Evolutionary conservation across 2,329 filamentous ascomycete species (phyloP).

Genomic region (Botrytis galanthina): DNA sequence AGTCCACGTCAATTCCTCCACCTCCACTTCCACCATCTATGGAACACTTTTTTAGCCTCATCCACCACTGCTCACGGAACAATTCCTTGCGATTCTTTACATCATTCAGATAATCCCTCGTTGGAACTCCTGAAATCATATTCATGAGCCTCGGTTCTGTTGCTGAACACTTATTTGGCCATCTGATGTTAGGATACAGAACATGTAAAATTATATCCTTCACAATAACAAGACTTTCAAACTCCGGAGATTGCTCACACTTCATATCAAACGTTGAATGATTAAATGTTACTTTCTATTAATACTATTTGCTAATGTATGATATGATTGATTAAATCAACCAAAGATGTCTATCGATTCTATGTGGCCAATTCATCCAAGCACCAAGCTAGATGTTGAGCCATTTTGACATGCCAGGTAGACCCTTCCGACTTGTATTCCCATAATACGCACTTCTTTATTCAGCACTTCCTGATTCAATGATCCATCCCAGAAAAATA

Average conservation of each 20-base stretch:
- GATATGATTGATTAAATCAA: conserved; percentile 10
- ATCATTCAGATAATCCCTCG: neutral
- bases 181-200: neutral
- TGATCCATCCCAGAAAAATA: neutral
- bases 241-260: neutral
- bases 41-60: neutral
- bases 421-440: neutral
- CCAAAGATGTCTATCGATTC: conserved; percentile 12
- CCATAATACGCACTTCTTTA: neutral
- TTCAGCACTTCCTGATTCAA: neutral
- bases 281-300: conserved; percentile 1
- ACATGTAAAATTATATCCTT: too few relatives aligned
- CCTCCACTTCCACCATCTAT: neutral
- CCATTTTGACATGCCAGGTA: neutral
- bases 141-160: neutral
- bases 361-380: neutral
- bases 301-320: conserved; percentile 12
- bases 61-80: neutral
- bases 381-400: conserved; percentile 2
- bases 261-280: neutral
- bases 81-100: neutral
- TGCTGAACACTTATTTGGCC: neutral
- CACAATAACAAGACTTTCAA: too few relatives aligned
- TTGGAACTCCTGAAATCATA: neutral
- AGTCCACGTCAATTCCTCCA: neutral